These are phyloP conservation scores for Irpex lacteus DNA, from an alignment of 1,284 basidiomycete genomes.

Conservation along the genomic window DNA sequence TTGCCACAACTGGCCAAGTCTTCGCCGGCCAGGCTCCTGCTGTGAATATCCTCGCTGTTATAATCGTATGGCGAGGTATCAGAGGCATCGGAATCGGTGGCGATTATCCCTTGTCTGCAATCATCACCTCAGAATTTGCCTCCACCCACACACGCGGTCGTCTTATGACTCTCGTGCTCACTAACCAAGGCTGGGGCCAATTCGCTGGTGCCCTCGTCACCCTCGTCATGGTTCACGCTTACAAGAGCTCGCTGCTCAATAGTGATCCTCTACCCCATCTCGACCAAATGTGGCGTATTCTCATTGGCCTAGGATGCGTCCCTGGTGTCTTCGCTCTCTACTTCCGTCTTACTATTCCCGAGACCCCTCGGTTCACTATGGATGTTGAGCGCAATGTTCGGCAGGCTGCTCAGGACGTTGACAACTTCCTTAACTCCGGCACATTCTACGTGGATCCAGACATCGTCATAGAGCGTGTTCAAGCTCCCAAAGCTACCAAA, in stretches of 20 bases:
- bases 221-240: background rate
- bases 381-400: slow-evolving; percentile 83
- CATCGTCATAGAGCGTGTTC: background rate
- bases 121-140: slow-evolving; percentile 77
- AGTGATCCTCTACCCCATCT: background rate
- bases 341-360: slow-evolving; percentile 78
- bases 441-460: background rate
- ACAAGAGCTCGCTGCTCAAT: background rate
- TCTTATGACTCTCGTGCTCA: slow-evolving; percentile 72
- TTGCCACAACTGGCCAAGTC: background rate
- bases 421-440: slow-evolving; percentile 14
- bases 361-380: slow-evolving; percentile 86
- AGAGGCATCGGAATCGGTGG: slow-evolving; percentile 42
- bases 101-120: slow-evolving; percentile 64
- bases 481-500: background rate
- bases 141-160: slow-evolving; percentile 68
- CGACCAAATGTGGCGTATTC: slow-evolving; percentile 37
- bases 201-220: slow-evolving; percentile 27
- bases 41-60: background rate
- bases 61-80: background rate
- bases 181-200: slow-evolving; percentile 69
- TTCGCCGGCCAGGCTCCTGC: background rate
- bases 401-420: slow-evolving; percentile 67
- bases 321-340: slow-evolving; percentile 68
- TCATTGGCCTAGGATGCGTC: slow-evolving; percentile 69